Conservation (phyloP, 2,329 filamentous ascomycete species). For the Juglanconis oblonga region DNA sequence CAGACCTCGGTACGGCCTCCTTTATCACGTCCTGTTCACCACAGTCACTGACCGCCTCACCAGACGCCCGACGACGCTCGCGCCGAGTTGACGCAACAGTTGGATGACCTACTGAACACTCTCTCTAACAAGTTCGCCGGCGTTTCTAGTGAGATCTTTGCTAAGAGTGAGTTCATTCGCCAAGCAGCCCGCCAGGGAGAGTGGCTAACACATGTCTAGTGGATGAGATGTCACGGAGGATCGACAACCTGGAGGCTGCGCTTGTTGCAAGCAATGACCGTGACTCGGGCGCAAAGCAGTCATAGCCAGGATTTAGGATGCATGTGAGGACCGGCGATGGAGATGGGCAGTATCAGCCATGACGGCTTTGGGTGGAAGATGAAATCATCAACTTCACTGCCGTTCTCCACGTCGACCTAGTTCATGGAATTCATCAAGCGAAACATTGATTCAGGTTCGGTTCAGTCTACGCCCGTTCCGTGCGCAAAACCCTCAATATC, state of each 20-base stretch:
- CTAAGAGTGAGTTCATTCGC: slow-evolving; percentile 65
- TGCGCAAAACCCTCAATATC: not conserved
- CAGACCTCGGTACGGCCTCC: not conserved
- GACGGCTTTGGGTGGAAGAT: too few species aligned
- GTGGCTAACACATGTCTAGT: slow-evolving; percentile 49
- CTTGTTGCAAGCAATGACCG: slow-evolving; percentile 57
- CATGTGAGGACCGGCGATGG: not conserved
- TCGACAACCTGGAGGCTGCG: slow-evolving; percentile 79
- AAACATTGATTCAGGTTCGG: not conserved
- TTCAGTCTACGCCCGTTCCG: not conserved
- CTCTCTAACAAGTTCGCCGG: slow-evolving; percentile 81
- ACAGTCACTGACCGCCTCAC: not conserved
- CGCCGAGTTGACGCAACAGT: slow-evolving; percentile 69
- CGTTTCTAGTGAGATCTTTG: slow-evolving; percentile 82
- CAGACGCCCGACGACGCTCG: slow-evolving; percentile 46
- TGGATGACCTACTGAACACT: slow-evolving; percentile 83
- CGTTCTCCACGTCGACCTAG: not conserved
- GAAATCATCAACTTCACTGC: not conserved
- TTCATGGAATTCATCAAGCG: not conserved
- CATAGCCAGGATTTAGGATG: slow-evolving; percentile 17
- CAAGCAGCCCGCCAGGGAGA: not conserved
- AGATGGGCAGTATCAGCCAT: not conserved
- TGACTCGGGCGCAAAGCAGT: slow-evolving; percentile 34
- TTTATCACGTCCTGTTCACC: not conserved
- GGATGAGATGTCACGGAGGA: slow-evolving; percentile 86